Base-by-base conservation (phyloP, 495 filamentous ascomycete species). In the Cairneyella variabilis region DNA sequence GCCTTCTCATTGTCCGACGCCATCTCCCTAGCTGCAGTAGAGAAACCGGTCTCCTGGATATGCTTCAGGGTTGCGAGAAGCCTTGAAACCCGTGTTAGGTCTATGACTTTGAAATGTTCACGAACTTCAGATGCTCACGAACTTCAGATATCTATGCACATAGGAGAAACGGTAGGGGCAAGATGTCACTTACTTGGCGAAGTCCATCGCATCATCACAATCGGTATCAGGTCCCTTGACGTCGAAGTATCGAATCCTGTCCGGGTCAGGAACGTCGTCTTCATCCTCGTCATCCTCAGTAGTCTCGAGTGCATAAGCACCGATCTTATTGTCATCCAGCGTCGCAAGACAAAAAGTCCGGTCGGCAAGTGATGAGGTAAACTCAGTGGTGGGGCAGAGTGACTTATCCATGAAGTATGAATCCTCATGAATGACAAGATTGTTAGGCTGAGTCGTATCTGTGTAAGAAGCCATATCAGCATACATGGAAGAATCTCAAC, bases 401-500 rank as follows among this genome's bases (percentile, higher is more conserved):
- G 32, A 22, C 23, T 48, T 53, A 14, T 28, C 48, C 18, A 57
- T 12, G 36, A 61, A 54, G 42, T 57, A 61, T 16, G 44, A 36
- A 36, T 61, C 54, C 18, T 53, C 48, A 26, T 57, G 48, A 40
- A 61, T 53, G 42, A 54, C 45, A 23, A 34, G 28, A 3, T 12
- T 48, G n/a, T n/a, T n/a, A n/a, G n/a, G n/a, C n/a, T n/a, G n/a
- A n/a, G n/a, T n/a, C n/a, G n/a, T n/a, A n/a, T n/a, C n/a, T n/a
- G n/a, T n/a, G n/a, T n/a, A n/a, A n/a, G n/a, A n/a, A n/a, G n/a
- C n/a, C n/a, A n/a, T n/a, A n/a, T n/a, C n/a, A n/a, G n/a, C n/a
- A n/a, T n/a, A n/a, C n/a, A n/a, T n/a, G n/a, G n/a, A n/a, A n/a
- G n/a, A n/a, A n/a, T n/a, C n/a, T n/a, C n/a, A n/a, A n/a, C n/a